A percentile compares a stretch with the other conserved stretches of the same genome.
Evolutionary conservation across 768 basidiomycete species (phyloP).

Genomic region (Lentinula detonsa): DNA sequence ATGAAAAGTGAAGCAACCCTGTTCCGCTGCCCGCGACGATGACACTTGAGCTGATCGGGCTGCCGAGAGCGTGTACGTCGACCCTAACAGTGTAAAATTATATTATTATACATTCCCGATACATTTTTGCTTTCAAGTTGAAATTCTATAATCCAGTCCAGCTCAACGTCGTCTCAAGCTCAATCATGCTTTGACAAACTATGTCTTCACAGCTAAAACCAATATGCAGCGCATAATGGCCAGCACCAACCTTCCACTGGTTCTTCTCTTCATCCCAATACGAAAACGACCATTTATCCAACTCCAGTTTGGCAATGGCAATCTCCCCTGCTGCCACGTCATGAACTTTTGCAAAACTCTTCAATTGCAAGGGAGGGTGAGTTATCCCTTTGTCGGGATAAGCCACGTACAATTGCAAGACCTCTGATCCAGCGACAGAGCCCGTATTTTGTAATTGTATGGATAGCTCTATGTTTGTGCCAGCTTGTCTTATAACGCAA

Average conservation of each 20-base stretch:
- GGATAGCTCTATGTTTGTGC: slow-evolving; percentile 25
- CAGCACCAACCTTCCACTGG: slow-evolving; percentile 45
- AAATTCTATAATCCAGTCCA: slow-evolving; percentile 42
- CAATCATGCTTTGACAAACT: slow-evolving; percentile 19
- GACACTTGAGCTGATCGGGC: neutral
- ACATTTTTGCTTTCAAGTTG: no score
- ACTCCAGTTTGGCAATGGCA: slow-evolving; percentile 29
- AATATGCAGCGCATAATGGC: slow-evolving; percentile 44
- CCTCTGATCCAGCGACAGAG: slow-evolving; percentile 46
- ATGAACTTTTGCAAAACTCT: slow-evolving; percentile 56
- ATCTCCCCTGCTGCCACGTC: slow-evolving; percentile 43
- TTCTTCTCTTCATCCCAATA: slow-evolving; percentile 46
- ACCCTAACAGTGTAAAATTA: neutral
- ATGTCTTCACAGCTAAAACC: slow-evolving; percentile 37
- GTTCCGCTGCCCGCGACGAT: neutral
- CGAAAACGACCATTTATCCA: slow-evolving; percentile 68
- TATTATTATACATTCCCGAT: no score
- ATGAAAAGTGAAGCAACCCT: neutral
- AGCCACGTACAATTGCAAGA: slow-evolving; percentile 60
- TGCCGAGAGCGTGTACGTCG: neutral
- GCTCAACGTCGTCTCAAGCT: slow-evolving; percentile 31
- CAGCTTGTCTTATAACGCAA: slow-evolving; percentile 28
- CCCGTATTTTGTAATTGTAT: slow-evolving; percentile 55
- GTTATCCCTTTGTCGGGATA: slow-evolving; percentile 44
- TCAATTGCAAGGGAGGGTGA: slow-evolving; percentile 57